These are phyloP conservation scores for Mucor indicus DNA, from an alignment of 371 early-diverging fungal genomes.

Conservation along the genomic window DNA sequence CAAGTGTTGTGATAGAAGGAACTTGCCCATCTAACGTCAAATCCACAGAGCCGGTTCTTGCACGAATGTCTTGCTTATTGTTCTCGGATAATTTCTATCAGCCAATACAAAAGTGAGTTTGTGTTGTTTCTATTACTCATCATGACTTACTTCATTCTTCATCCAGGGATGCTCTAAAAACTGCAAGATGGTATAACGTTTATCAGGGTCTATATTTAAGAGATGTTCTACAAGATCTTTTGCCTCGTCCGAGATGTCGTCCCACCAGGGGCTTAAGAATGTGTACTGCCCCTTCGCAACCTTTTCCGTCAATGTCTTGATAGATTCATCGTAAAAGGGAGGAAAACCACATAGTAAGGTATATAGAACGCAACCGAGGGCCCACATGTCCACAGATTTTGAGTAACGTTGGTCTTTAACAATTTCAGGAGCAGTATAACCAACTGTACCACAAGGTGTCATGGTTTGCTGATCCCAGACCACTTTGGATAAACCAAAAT, in stretches of 20 bases:
- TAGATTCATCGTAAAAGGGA: conserved; percentile 79
- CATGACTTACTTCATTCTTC: conserved; percentile 19
- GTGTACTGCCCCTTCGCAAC: conserved; percentile 66
- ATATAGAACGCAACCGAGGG: conserved; percentile 90
- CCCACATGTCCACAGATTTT: conserved; percentile 93
- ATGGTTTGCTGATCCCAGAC: conserved; percentile 82
- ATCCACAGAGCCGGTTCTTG: conserved; percentile 1
- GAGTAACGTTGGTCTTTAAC: conserved; percentile 79
- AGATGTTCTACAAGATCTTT: conserved; percentile 75
- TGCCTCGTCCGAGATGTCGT: conserved; percentile 59
- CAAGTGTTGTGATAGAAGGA: conserved; percentile 6
- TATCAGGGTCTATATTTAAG: conserved; percentile 53
- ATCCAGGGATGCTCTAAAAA: conserved; percentile 87
- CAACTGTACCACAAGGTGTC: conserved; percentile 92
- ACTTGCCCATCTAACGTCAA: conserved; percentile 1
- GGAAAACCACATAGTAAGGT: conserved; percentile 88
- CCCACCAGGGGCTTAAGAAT: conserved; percentile 78
- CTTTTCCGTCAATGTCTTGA: conserved; percentile 58
- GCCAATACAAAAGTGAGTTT: background rate
- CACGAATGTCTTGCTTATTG: conserved; percentile 5
- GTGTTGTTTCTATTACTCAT: background rate
- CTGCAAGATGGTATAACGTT: conserved; percentile 53
- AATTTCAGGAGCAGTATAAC: conserved; percentile 93
- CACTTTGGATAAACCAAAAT: conserved; percentile 83
- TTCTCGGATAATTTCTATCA: conserved; percentile 5